Base-by-base conservation (phyloP, 805 yeast genomes). In the Suhomyces kilbournensis region DNA sequence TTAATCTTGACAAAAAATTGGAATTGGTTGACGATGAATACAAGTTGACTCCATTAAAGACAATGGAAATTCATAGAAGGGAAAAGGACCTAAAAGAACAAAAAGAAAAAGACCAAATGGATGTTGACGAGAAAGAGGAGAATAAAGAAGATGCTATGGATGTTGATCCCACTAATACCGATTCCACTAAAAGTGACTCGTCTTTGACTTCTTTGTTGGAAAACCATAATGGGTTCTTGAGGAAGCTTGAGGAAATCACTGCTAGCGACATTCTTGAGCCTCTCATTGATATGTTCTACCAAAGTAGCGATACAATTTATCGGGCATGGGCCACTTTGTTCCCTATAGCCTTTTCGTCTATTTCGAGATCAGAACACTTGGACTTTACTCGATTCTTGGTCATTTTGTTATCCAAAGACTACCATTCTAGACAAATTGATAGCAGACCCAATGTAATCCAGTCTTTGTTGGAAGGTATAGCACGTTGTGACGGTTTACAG, bases 381-480 rank as follows among this genome's bases (percentile, higher is more conserved):
- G 97, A 91, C 42, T 86, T 94, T 66, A 80, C 90, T n/a, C 84
- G 94, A 50, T 82, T 88, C 14, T 75, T 93, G 58, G 90, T 90
- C 14, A 79, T 87, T 0, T 72, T 94, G 45, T 70, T 94, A 44
- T 87, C 97, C 0, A 90, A 90, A 63, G 98, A 94, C 57, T 96
- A 90, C 63, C 97, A 93, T 62, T 82, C 85, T n/a, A 81, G 97
- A 46, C 99, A 96, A 70, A 83, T 87, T 46, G 94, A 90, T 54
- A 79, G 83, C 46, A 80, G 92, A 48, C 96, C 96, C 0, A 94
- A 94, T 64, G 96, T 91, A 2, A 81, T 96, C 8, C 90, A 88
- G 56, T 85, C 94, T 1, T 70, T 94, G 56, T 71, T 96, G 43
- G 96, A 86, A 58, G 97, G 96, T 39, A 80, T 90, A n/a, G 84